A percentile compares a stretch with the other conserved stretches of the same genome.
Evolutionary conservation across 2,329 filamentous ascomycete species (phyloP).

Genomic region (Eutypella sp.): DNA sequence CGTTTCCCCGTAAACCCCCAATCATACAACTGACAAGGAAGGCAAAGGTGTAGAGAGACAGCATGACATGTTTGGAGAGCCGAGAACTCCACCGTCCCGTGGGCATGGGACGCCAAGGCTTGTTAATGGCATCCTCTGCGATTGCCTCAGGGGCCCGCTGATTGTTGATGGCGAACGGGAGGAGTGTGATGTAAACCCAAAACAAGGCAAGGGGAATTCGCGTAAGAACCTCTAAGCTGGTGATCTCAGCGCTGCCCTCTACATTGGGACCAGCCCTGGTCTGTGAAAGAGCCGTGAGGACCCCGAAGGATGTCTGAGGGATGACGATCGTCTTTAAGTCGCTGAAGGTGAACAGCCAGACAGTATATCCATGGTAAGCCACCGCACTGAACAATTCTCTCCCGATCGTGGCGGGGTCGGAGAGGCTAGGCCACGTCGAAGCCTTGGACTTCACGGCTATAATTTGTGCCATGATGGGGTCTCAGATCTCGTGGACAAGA

Average conservation of each 20-base stretch:
- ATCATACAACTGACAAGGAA: slow-evolving; percentile 7
- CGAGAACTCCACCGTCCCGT: slow-evolving; percentile 12
- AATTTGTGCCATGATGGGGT: too few species aligned
- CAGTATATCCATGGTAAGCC: slow-evolving; percentile 4
- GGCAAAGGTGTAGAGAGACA: slow-evolving; percentile 3
- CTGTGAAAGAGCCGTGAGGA: slow-evolving; percentile 4
- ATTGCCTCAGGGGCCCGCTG: slow-evolving; percentile 20
- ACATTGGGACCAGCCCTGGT: too few species aligned
- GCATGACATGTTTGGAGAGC: slow-evolving; percentile 14
- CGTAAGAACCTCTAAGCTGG: not conserved
- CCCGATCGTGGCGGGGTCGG: too few species aligned
- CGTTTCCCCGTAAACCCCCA: slow-evolving; percentile 12
- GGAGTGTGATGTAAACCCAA: slow-evolving; percentile 25
- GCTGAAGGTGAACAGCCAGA: slow-evolving; percentile 20
- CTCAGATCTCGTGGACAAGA: too few species aligned
- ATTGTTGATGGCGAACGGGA: slow-evolving; percentile 25
- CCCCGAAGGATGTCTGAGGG: slow-evolving; percentile 11
- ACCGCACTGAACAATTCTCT: too few species aligned
- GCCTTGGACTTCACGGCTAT: too few species aligned
- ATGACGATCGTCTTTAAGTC: slow-evolving; percentile 20
- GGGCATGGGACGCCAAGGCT: slow-evolving; percentile 28
- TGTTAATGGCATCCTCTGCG: slow-evolving; percentile 25
- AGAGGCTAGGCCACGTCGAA: too few species aligned
- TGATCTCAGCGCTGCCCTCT: too few species aligned
- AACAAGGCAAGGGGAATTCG: slow-evolving; percentile 10